Evolutionary conservation across 2,329 filamentous ascomycete species (phyloP), one percentile per base, ranked within the genome.

Genomic region (Aspergillus niger): DNA sequence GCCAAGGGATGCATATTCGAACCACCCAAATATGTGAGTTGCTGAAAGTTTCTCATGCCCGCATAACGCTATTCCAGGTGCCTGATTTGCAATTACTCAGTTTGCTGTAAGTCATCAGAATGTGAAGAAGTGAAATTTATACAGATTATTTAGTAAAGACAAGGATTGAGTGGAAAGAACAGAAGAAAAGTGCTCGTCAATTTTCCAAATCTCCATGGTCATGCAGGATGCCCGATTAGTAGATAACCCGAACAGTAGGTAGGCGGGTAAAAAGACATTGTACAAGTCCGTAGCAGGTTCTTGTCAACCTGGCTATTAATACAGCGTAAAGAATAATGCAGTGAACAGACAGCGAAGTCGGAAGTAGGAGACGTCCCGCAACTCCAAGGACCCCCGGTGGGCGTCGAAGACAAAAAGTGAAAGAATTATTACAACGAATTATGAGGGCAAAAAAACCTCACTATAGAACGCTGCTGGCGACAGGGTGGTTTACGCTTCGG

Each of bases 401-500:
- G 17, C 30, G 52, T 17, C 11, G 10, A 50, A 51, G 54, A 52
- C 53, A 36, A n/a, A 17, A 57, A 30, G 41, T 26, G 44, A 49
- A 28, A 24, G 24, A 30, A 54, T 38, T 48, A 53, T 48, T 48
- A 43, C 20, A 44, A 48, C 5, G 20, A 58, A 59, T 17, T 54
- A 38, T 32, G 24, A 10, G 22, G 8, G 51, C 30, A 44, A 15
- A 36, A 43, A 55, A 17, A 17, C 10, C 17, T 15, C 20, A 20
- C 39, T 77, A 76, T n/a, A 76, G 69, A 50, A 79, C 76, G 63
- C 74, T 77, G 57, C 75, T 73, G 36, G 74, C 70, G 30, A 79
- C 74, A 4, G 74, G 73, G 57, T 79, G 76, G 39, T 71, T 75
- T 17, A 72, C 68, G 20, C 71, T 69, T 58, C 73, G 77, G 13